Percentiles rank a stretch among this genome's conserved stretches.
phyloP scores from a whole-genome alignment of 169 alveolate species.

The Eimeria maxima region DNA sequence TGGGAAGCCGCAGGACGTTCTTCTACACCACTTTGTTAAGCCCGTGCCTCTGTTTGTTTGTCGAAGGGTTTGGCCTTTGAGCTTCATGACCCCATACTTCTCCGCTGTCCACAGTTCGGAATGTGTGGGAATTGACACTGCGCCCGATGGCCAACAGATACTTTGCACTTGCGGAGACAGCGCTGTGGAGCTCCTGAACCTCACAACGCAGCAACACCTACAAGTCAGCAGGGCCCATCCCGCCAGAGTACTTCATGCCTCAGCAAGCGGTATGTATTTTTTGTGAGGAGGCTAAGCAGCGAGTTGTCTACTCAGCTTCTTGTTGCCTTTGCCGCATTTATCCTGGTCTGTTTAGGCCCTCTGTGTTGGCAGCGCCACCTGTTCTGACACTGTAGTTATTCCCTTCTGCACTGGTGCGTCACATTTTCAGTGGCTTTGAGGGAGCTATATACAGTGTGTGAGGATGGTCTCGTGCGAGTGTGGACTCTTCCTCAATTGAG shows the following conservation, averaged over 20 bases:
- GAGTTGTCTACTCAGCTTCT: neutral
- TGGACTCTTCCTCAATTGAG: conserved; percentile 80
- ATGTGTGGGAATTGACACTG: conserved; percentile 92
- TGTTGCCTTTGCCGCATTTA: neutral
- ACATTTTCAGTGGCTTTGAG: conserved; percentile 59
- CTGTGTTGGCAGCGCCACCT: neutral
- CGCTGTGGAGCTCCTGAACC: conserved; percentile 91
- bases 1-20: neutral
- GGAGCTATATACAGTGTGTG: conserved; percentile 78
- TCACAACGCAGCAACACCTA: conserved; percentile 90
- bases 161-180: conserved; percentile 95
- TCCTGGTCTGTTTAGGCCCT: neutral
- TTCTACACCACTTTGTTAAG: neutral
- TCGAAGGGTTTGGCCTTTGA: conserved; percentile 66
- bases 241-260: conserved; percentile 86
- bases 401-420: neutral
- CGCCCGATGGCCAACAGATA: conserved; percentile 92
- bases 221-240: conserved; percentile 95
- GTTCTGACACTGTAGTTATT: neutral
- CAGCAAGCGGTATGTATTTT: conserved; percentile 73
- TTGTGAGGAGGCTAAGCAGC: too few relatives aligned
- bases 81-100: conserved; percentile 45
- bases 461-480: conserved; percentile 77
- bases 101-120: conserved; percentile 89
- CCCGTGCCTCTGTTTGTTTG: neutral